Evolutionary conservation across 164 flowering plant genomes (phyloP).

Genomic region (Malania oleifera): DNA sequence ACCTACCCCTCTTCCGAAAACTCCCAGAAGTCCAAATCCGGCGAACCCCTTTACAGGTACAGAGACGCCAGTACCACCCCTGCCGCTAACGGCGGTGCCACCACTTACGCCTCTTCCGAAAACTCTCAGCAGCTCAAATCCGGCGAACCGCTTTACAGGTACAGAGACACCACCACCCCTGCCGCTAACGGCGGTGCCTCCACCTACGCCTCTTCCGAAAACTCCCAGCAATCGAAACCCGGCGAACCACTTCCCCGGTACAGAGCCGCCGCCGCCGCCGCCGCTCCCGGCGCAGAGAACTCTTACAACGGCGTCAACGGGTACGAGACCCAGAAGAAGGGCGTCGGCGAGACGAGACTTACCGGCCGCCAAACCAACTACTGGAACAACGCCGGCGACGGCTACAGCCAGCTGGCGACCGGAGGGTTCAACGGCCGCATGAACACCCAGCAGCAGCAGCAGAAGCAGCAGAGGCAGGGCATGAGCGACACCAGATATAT

Average conservation of each 20-base stretch:
- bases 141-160: neutral
- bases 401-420: too few relatives aligned
- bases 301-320: constrained; percentile 6
- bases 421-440: too few relatives aligned
- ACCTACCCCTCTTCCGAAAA: too few relatives aligned
- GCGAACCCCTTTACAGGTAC: too few relatives aligned
- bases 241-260: constrained; percentile 2
- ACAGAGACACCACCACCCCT: constrained; percentile 1
- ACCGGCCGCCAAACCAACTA: neutral
- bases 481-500: constrained; percentile 52
- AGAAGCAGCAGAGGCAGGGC: constrained; percentile 19
- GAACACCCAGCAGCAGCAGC: neutral
- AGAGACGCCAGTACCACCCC: too few relatives aligned
- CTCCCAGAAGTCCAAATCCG: too few relatives aligned
- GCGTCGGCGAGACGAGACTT: constrained; percentile 29
- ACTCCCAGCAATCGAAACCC: constrained; percentile 3
- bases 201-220: neutral
- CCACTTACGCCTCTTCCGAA: neutral
- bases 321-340: constrained; percentile 16
- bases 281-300: constrained; percentile 12
- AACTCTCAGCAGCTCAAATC: constrained; percentile 1
- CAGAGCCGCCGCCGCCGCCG: constrained; percentile 12
- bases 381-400: too few relatives aligned
- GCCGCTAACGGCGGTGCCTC: neutral
- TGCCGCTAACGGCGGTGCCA: constrained; percentile 9